These are phyloP conservation scores for Suillus lakei DNA, from an alignment of 768 basidiomycete species.

Conservation along the genomic window DNA sequence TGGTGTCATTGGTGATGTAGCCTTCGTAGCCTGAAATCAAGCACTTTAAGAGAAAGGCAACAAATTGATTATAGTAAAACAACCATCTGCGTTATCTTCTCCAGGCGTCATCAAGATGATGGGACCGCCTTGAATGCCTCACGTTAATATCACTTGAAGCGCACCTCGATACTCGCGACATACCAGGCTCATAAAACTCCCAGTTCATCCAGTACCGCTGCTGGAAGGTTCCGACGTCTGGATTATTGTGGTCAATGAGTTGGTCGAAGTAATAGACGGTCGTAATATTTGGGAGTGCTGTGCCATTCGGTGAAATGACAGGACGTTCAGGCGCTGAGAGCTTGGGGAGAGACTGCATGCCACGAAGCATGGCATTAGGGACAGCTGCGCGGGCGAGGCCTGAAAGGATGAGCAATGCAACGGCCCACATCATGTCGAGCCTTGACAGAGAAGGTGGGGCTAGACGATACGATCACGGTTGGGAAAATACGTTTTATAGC, in stretches of 20 bases:
- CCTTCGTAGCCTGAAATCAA: constrained; percentile 35
- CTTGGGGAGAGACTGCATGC: constrained; percentile 17
- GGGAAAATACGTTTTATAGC: constrained; percentile 10
- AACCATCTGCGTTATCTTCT: constrained; percentile 57
- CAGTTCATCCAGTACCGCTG: constrained; percentile 76
- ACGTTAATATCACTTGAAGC: constrained; percentile 22
- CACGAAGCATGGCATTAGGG: constrained; percentile 24
- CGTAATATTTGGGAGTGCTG: constrained; percentile 26
- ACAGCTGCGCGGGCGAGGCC: constrained; percentile 25
- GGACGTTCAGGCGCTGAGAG: constrained; percentile 16
- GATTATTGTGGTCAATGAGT: constrained; percentile 51
- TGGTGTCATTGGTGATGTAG: constrained; percentile 67
- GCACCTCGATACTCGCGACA: constrained; percentile 15
- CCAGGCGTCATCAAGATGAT: constrained; percentile 57
- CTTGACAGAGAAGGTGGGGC: constrained; percentile 31
- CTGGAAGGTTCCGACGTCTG: constrained; percentile 69
- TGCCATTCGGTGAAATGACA: constrained; percentile 28
- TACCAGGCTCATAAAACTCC: constrained; percentile 64
- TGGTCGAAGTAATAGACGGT: constrained; percentile 38
- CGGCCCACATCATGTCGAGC: neutral
- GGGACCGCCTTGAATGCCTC: constrained; percentile 24
- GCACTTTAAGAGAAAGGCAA: neutral
- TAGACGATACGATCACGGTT: constrained; percentile 31
- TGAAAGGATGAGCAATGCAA: neutral
- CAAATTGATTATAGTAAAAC: neutral